Base-by-base conservation (phyloP, 257 asterid species). In the Ilex aquifolium region DNA sequence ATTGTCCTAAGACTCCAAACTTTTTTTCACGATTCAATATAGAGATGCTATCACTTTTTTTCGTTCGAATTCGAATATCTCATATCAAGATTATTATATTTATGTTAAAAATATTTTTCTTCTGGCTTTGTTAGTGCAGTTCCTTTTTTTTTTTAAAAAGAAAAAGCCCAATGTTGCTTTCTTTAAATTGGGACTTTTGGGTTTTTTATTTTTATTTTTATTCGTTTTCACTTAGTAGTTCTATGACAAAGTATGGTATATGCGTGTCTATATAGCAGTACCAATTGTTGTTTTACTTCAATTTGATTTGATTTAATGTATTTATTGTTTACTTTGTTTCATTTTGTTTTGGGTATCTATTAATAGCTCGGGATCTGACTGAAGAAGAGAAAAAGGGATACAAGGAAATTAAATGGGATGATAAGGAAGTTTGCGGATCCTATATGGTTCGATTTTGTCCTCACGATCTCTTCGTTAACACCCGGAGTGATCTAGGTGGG, bases 391-490 rank as follows among this genome's bases (percentile, higher is more conserved):
- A 85, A 67, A 93, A 76, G 72, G 97, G 94, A 65, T 85, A 76
- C 79, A 82, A 81, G 60, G 99, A 93, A 75, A 71, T 90, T 21
- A 87, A 85, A 65, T 93, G 99, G 99, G 99, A 90, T 13, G 96
- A 91, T 62, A 84, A 82, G 83, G 99, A 93, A 32, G 99, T 80
- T 46, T 93, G 97, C 49, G 78, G 86, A 58, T 87, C 81, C 83
- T 90, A 82, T 63, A 93, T 93, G 99, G 84, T 93, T 75, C 94
- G 95, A 31, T 93, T 93, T 77, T 93, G 99, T 65, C 99, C 97
- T 56, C 97, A 93, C 42, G 99, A 93, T 82, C 74, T 93, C 82
- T 93, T 93, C 69, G 95, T 93, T 65, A 93, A 90, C 79, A 93
- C 99, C 51, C 76, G 85, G 21, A 93, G 99, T 68, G 99, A 93